Evolutionary conservation across 129 eudicot genomes (phyloP).

Genomic region (Centaurea solstitialis): DNA sequence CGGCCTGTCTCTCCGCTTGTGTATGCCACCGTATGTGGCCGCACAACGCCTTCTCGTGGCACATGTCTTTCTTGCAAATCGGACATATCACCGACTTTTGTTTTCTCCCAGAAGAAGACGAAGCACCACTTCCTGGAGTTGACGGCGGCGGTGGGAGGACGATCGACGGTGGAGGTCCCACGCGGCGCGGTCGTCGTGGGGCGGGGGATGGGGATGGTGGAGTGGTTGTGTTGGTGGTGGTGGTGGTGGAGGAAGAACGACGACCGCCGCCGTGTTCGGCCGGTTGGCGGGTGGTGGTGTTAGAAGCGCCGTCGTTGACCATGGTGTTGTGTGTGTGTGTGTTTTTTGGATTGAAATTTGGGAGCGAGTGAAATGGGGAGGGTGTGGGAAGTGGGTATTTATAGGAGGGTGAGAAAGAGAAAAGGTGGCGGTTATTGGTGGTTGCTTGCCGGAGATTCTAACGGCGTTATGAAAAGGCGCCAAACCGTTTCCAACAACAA

Average conservation of each 20-base stretch:
- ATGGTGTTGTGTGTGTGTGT: neutral
- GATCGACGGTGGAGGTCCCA: neutral
- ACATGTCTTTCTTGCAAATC: constrained; percentile 4
- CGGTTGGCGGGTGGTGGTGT: neutral
- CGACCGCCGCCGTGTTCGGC: neutral
- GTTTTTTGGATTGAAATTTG: neutral
- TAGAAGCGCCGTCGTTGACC: neutral
- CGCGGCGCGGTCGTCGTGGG: neutral
- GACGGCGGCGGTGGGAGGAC: neutral
- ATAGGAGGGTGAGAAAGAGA: neutral
- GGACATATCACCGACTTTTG: neutral
- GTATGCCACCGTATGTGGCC: constrained; percentile 18
- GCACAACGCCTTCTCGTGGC: constrained; percentile 9
- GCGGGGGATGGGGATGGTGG: neutral
- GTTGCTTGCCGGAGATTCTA: neutral
- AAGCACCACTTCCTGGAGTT: neutral
- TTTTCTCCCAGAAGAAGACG: neutral
- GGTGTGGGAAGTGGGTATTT: neutral
- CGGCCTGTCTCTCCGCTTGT: neutral
- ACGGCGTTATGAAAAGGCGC: neutral
- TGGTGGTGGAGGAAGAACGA: neutral
- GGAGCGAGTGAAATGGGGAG: neutral
- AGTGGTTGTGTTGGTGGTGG: neutral
- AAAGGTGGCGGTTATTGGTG: neutral
- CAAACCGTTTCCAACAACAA: neutral